Percentiles rank a stretch among this genome's conserved stretches.
Conservation (phyloP, 306 rosid species). For the Sicyos baderoa region DNA sequence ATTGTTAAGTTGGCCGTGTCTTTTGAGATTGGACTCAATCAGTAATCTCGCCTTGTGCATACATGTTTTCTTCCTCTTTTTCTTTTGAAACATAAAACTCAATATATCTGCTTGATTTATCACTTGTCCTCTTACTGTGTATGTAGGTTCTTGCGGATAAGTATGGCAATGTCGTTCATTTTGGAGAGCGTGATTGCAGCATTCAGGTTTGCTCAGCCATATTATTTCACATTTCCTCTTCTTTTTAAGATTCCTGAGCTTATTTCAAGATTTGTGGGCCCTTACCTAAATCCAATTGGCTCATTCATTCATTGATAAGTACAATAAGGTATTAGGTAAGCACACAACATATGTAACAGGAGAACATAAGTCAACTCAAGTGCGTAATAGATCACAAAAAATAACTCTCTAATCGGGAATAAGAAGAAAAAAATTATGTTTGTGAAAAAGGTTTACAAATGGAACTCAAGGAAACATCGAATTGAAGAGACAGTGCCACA, state of each 20-base stretch:
- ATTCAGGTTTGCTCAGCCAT: conserved; percentile 61
- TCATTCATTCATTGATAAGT: background rate
- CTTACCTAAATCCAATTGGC: background rate
- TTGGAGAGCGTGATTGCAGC: conserved; percentile 99
- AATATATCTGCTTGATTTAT: conserved; percentile 17
- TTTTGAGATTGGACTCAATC: background rate
- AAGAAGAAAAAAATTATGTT: background rate
- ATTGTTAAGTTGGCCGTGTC: background rate
- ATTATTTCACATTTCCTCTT: conserved; percentile 13
- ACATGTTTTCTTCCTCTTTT: background rate
- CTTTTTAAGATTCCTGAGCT: conserved; percentile 7
- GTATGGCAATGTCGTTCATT: conserved; percentile 87
- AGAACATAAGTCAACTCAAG: too few species aligned
- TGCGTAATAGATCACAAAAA: too few species aligned
- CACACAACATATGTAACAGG: background rate
- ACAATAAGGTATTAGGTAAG: background rate
- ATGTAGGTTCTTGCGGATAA: conserved; percentile 91
- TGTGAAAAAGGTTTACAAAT: background rate
- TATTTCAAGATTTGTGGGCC: conserved; percentile 4
- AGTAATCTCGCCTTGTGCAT: background rate
- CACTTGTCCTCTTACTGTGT: conserved; percentile 22
- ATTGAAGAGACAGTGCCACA: background rate
- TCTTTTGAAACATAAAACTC: background rate
- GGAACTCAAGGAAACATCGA: conserved; percentile 10
- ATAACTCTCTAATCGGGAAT: background rate